Base-by-base conservation (phyloP, 139 green algal species). In the Micractinium conductrix region DNA sequence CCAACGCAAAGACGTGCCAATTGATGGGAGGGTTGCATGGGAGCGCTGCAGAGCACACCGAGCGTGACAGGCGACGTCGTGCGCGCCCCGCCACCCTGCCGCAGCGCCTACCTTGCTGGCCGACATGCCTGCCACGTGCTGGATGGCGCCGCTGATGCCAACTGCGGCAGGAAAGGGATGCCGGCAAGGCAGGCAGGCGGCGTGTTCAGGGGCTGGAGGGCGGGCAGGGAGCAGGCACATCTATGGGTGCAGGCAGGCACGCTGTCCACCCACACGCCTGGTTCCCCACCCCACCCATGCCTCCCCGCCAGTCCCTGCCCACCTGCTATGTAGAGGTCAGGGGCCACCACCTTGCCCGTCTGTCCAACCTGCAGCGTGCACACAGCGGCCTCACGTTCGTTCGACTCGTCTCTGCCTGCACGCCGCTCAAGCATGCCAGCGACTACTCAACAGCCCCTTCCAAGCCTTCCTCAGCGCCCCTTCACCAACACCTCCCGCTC, bases 341-440 rank as follows among this genome's bases (percentile, higher is more conserved):
- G 96, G 0, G 96, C 96, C 33, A 99, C 94, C 58, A 98, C 93
- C 89, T 99, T 99, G 69, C 96, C 96, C 2, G 96, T 99, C 88
- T 99, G 96, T 14, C 96, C 95, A 17, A 98, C 95, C 96, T 98
- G n/a, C n/a, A n/a, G n/a, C n/a, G n/a, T n/a, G n/a, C n/a, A n/a
- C n/a, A n/a, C n/a, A n/a, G n/a, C n/a, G n/a, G n/a, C n/a, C n/a
- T n/a, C n/a, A n/a, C n/a, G n/a, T n/a, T n/a, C n/a, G n/a, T n/a
- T n/a, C n/a, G n/a, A n/a, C n/a, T n/a, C n/a, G n/a, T n/a, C n/a
- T n/a, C n/a, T n/a, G n/a, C n/a, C n/a, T n/a, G n/a, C n/a, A n/a
- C n/a, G n/a, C n/a, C n/a, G n/a, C n/a, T n/a, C n/a, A n/a, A n/a
- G n/a, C n/a, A n/a, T n/a, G n/a, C n/a, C n/a, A n/a, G n/a, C n/a